Evolutionary conservation across 768 basidiomycete species (phyloP).

Genomic region (Tricholoma flavovirens): DNA sequence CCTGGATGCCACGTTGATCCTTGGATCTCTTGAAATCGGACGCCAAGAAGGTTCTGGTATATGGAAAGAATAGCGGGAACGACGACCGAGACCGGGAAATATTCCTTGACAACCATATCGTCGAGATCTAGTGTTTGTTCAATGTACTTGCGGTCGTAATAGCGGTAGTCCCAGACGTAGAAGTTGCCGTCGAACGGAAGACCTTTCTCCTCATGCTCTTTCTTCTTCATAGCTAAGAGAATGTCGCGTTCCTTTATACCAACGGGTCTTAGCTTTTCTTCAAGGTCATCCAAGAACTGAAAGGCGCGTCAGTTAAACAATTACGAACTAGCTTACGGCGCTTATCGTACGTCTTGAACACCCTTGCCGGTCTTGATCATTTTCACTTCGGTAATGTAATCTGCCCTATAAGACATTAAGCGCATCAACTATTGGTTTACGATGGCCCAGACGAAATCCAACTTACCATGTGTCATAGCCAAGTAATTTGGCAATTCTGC

Average conservation of each 20-base stretch:
- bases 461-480: constrained; percentile 65
- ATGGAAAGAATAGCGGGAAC: constrained; percentile 79
- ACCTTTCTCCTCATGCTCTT: constrained; percentile 57
- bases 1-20: constrained; percentile 78
- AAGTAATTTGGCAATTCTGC: constrained; percentile 60
- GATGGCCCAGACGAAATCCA: background rate
- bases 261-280: constrained; percentile 67
- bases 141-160: constrained; percentile 61
- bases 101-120: constrained; percentile 77
- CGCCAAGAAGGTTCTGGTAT: constrained; percentile 78
- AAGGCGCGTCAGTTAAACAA: constrained; percentile 5
- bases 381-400: constrained; percentile 78
- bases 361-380: constrained; percentile 73
- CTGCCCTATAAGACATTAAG: constrained; percentile 59
- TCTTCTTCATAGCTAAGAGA: constrained; percentile 69
- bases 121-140: constrained; percentile 67
- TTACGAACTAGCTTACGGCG: background rate
- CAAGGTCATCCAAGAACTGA: constrained; percentile 76
- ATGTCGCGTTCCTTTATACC: constrained; percentile 59
- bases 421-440: background rate
- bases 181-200: constrained; percentile 66
- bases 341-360: constrained; percentile 43
- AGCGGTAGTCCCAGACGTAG: constrained; percentile 83
- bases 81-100: constrained; percentile 82
- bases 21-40: constrained; percentile 62